Evolutionary conservation across 495 filamentous ascomycete genomes (phyloP).

Genomic region (Penicillium chermesinum): DNA sequence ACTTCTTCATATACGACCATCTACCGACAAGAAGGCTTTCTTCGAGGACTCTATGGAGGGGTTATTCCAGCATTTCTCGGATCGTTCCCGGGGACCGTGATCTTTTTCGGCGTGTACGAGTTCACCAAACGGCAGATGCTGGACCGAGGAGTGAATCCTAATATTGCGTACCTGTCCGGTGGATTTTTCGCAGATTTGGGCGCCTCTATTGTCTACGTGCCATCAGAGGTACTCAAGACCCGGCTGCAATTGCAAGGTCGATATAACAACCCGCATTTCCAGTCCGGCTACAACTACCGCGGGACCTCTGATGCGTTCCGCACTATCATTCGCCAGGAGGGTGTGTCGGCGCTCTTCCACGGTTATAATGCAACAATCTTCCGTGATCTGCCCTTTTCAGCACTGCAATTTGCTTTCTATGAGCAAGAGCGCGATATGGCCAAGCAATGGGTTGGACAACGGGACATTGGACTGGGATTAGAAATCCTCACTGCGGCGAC

Average conservation of each 20-base stretch:
- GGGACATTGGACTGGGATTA: constrained; percentile 75
- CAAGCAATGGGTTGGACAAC: constrained; percentile 61
- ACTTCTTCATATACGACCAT: constrained; percentile 87
- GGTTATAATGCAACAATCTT: constrained; percentile 92
- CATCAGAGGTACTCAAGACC: constrained; percentile 94
- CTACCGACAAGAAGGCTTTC: constrained; percentile 82
- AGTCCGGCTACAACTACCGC: constrained; percentile 91
- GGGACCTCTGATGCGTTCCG: constrained; percentile 70
- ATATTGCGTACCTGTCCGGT: constrained; percentile 77
- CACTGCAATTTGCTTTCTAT: constrained; percentile 95
- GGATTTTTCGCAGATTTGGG: constrained; percentile 90
- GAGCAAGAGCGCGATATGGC: constrained; percentile 86
- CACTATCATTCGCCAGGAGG: constrained; percentile 79
- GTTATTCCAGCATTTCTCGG: constrained; percentile 85
- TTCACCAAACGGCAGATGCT: constrained; percentile 87
- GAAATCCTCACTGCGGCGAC: constrained; percentile 86
- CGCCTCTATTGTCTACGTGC: constrained; percentile 88
- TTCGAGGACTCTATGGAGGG: constrained; percentile 86
- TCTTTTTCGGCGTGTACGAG: constrained; percentile 96
- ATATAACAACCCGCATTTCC: constrained; percentile 88
- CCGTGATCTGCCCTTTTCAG: constrained; percentile 92
- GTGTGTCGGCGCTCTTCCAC: constrained; percentile 79
- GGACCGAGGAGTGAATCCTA: constrained; percentile 70
- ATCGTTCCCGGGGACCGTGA: constrained; percentile 87
- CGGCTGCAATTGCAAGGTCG: constrained; percentile 90